phyloP scores from a whole-genome alignment of 2,329 filamentous ascomycete species.

The Alternaria gaisen region DNA sequence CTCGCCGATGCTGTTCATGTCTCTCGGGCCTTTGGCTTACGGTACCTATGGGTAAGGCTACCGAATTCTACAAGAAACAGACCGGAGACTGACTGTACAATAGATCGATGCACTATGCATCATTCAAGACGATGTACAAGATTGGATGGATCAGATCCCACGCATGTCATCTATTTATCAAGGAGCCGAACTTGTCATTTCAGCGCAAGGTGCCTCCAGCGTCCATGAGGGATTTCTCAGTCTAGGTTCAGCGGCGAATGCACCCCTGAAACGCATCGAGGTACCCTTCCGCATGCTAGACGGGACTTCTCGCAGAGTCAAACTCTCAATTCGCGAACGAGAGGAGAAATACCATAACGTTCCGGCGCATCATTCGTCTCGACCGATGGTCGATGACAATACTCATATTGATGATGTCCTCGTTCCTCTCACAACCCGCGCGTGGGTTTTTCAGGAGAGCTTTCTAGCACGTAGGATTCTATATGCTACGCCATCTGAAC shows the following conservation, averaged over 20 bases:
- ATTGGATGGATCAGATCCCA: conserved; percentile 5
- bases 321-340: not conserved
- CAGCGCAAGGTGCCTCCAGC: conserved; percentile 3
- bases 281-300: not conserved
- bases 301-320: not conserved
- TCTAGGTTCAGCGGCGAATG: not conserved
- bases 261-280: not conserved
- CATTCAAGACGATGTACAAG: conserved; percentile 2
- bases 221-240: conserved; percentile 2
- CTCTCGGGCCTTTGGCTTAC: not conserved
- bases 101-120: conserved; percentile 7
- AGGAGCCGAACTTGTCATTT: conserved; percentile 1
- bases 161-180: conserved; percentile 5
- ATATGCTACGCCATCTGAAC: conserved; percentile 10
- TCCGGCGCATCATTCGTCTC: not conserved
- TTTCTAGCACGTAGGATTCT: conserved; percentile 2
- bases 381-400: not conserved
- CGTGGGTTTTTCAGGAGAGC: conserved; percentile 4
- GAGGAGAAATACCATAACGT: not conserved
- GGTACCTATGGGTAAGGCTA: conserved; percentile 5
- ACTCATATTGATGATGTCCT: not conserved
- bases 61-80: not conserved
- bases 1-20: not conserved
- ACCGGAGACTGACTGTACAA: not conserved
- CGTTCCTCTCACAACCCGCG: conserved; percentile 1